Base-by-base conservation (phyloP, 495 filamentous ascomycete species). In the Xylaria palmicola region DNA sequence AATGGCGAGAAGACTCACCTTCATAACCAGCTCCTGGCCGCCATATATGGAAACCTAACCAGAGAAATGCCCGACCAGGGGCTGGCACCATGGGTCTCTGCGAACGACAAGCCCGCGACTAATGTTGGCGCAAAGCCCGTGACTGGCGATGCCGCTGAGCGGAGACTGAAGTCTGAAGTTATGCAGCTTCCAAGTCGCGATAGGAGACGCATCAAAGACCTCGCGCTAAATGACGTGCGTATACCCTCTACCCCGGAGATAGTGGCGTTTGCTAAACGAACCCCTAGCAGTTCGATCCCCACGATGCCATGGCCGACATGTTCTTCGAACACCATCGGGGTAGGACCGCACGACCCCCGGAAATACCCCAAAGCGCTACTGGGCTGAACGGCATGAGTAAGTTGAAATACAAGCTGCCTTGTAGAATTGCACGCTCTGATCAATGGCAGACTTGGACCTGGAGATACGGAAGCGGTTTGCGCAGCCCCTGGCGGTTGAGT, bases 401-500 rank as follows among this genome's bases (percentile, higher is more conserved):
- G 86, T 55, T 48, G 59, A 39, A 22, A n/a, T 1, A 20, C 4
- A 15, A 37, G 37, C 4, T 77, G 20, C 39, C 27, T 45, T 41
- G 26, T 58, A 17, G n/a, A 29, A n/a, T 37, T 20, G 34, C 51
- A 62, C 59, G 49, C 48, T 24, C 48, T 68, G 9, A 68, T 59
- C 34, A n/a, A 47, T 20, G 32, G 32, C 57, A 92, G 89, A 96
- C 69, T 91, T 88, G 85, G 90, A 96, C 63, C 79, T 95, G 40
- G 94, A 97, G 75, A 96, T 97, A 64, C 85, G 92, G 59, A 94
- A 95, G 80, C 90, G 91, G 60, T 98, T 90, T 75, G 85, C 88
- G 39, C 90, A 92, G 66, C 89, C 93, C 12, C 81, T 98, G 27
- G 90, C 90, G 27, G 83, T 87, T 36, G 94, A 98, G 74, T 93